A percentile compares a stretch with the other conserved stretches of the same genome.
Conservation (phyloP, 345 rosid species). For the Linum usitatissimum region DNA sequence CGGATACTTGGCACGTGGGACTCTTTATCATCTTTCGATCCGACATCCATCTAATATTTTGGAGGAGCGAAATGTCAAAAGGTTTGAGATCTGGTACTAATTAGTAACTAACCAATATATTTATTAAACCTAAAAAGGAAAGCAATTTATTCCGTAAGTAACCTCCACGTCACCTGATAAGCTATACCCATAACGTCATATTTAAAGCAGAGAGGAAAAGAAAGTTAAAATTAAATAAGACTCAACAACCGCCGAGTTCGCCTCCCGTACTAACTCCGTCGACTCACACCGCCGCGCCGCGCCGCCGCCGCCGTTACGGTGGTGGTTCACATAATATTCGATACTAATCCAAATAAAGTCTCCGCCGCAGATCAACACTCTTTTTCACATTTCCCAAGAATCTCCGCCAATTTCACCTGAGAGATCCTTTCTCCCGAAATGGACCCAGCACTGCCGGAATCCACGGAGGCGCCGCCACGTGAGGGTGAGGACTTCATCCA, state of each 20-base stretch:
- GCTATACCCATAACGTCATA: no score
- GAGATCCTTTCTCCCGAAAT: not conserved
- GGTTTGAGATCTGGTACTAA: no score
- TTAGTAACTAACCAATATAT: no score
- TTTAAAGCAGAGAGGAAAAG: no score
- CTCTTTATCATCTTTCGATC: no score
- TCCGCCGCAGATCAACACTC: not conserved
- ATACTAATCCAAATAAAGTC: not conserved
- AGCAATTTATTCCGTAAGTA: no score
- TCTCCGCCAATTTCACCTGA: not conserved
- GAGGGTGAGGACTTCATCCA: constrained; percentile 2
- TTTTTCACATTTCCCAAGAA: not conserved
- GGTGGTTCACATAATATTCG: not conserved
- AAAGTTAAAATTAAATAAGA: no score
- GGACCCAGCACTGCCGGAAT: not conserved
- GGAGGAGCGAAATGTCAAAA: no score
- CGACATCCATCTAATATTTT: no score
- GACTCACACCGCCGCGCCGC: not conserved
- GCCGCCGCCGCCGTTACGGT: not conserved
- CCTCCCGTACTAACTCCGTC: not conserved
- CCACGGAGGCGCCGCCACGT: not conserved
- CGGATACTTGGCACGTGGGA: no score
- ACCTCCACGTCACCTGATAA: no score
- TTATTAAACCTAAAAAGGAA: no score
- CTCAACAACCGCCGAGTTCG: not conserved